A percentile compares a stretch with the other conserved stretches of the same genome.
Conservation (phyloP, 441 rosid genomes). For the Adansonia madagascariensis region DNA sequence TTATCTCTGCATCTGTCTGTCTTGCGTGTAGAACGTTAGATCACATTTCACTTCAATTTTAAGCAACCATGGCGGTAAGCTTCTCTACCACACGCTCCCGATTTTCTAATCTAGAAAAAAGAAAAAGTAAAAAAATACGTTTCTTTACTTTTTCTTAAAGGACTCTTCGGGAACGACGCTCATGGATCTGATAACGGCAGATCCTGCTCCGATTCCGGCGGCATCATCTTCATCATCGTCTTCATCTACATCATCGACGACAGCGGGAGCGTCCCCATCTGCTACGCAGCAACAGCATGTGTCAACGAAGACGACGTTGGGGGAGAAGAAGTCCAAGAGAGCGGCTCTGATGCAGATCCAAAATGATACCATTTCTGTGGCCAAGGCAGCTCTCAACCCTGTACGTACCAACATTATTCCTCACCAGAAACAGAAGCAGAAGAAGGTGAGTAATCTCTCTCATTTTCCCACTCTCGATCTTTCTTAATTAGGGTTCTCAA, state of each 20-base stretch:
- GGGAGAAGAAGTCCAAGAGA: constrained; percentile 87
- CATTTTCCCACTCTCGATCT: not conserved
- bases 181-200: constrained; percentile 98
- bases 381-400: constrained; percentile 83
- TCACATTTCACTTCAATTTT: constrained; percentile 2
- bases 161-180: constrained; percentile 89
- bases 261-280: constrained; percentile 42
- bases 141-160: constrained; percentile 39
- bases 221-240: constrained; percentile 51
- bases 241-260: constrained; percentile 40
- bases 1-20: not conserved
- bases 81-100: constrained; percentile 3
- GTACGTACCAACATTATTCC: constrained; percentile 75
- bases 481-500: not conserved
- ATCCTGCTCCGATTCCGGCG: constrained; percentile 59
- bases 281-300: constrained; percentile 34
- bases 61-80: constrained; percentile 31
- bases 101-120: constrained; percentile 20
- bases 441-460: constrained; percentile 38
- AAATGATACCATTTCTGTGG: constrained; percentile 87
- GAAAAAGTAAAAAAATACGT: constrained; percentile 4
- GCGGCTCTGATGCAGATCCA: constrained; percentile 89
- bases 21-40: not conserved
- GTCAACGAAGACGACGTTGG: constrained; percentile 60
- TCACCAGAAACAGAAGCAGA: constrained; percentile 79